Evolutionary conservation across 495 filamentous ascomycete genomes (phyloP).

Genomic region (Xylaria telfairii): DNA sequence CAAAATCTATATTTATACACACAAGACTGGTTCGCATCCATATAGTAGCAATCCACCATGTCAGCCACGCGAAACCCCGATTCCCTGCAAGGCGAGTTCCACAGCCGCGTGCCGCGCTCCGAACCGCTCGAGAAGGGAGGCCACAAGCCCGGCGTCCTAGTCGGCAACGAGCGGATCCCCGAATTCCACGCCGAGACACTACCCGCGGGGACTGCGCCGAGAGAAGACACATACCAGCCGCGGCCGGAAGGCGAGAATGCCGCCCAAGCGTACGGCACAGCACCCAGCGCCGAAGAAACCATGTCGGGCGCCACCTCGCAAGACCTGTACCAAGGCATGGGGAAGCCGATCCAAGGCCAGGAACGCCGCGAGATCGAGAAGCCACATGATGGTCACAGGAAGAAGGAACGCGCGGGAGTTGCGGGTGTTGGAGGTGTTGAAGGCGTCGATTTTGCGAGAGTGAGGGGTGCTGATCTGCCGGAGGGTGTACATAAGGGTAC

Average conservation of each 20-base stretch:
- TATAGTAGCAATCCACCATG: slow-evolving; percentile 47
- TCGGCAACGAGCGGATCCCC: slow-evolving; percentile 64
- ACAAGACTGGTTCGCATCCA: not conserved
- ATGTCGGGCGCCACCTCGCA: slow-evolving; percentile 67
- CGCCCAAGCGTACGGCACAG: slow-evolving; percentile 45
- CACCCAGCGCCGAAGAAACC: slow-evolving; percentile 55
- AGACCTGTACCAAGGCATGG: slow-evolving; percentile 65
- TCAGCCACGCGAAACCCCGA: slow-evolving; percentile 59
- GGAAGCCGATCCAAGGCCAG: slow-evolving; percentile 68
- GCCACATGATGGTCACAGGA: slow-evolving; percentile 47
- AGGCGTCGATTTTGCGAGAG: slow-evolving; percentile 39
- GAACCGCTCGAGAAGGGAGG: slow-evolving; percentile 61
- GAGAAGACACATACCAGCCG: slow-evolving; percentile 64
- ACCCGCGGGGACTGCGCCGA: slow-evolving; percentile 69
- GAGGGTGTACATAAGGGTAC: slow-evolving; percentile 44
- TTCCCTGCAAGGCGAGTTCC: slow-evolving; percentile 66
- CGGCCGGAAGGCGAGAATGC: slow-evolving; percentile 56
- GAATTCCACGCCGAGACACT: slow-evolving; percentile 69
- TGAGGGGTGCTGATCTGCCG: slow-evolving; percentile 47
- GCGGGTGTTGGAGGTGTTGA: slow-evolving; percentile 57
- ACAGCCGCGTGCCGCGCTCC: slow-evolving; percentile 54
- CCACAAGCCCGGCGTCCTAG: slow-evolving; percentile 68
- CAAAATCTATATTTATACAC: not conserved
- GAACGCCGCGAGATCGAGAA: slow-evolving; percentile 64
- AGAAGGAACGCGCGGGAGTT: slow-evolving; percentile 60